Conservation (phyloP, 352 stramenopile genomes). For the Phytophthora macrochlamydospora region DNA sequence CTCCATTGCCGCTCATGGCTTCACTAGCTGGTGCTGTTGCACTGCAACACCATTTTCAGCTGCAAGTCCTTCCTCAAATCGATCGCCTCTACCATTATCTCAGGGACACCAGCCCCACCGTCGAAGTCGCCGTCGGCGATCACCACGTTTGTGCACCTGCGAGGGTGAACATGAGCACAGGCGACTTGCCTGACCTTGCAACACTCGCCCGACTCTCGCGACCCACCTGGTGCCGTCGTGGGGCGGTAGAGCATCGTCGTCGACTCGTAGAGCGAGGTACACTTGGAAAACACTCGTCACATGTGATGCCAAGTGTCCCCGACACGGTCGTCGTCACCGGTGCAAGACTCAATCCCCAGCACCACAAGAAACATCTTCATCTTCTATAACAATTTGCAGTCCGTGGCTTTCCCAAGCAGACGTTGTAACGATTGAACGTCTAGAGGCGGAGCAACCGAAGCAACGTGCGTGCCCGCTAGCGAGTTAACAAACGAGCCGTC, state of each 20-base stretch:
- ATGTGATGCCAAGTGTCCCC: not conserved
- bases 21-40: too few species aligned
- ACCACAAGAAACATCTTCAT: too few species aligned
- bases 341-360: not conserved
- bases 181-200: too few species aligned
- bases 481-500: constrained; percentile 23
- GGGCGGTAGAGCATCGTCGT: not conserved
- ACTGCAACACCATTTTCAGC: too few species aligned
- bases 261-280: not conserved
- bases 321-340: too few species aligned
- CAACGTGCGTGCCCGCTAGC: constrained; percentile 11
- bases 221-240: not conserved
- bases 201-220: not conserved
- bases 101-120: not conserved
- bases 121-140: not conserved
- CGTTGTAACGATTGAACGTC: constrained; percentile 19
- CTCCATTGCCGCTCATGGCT: too few species aligned
- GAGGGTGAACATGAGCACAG: not conserved
- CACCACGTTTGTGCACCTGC: not conserved
- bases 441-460: constrained; percentile 30
- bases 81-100: too few species aligned
- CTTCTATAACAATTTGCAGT: constrained; percentile 1
- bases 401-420: constrained; percentile 10
- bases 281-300: not conserved
- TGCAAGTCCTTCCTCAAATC: too few species aligned